These are phyloP conservation scores for Lasiodiplodia hormozganensis DNA, from an alignment of 2,329 filamentous ascomycete species.

Conservation along the genomic window DNA sequence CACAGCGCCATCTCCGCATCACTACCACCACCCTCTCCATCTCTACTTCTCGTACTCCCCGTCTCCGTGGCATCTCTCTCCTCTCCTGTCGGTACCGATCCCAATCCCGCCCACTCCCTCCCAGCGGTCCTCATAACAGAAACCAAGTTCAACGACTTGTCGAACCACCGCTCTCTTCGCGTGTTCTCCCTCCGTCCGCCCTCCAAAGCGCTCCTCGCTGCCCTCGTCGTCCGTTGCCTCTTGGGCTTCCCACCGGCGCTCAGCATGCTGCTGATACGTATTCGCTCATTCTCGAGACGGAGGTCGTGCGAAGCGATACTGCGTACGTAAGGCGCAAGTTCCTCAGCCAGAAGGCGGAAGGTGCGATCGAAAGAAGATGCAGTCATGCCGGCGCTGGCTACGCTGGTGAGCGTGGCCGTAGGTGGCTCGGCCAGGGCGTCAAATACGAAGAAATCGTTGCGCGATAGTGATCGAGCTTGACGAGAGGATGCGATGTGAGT, in stretches of 20 bases:
- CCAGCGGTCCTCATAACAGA: constrained; percentile 69
- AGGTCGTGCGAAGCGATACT: constrained; percentile 80
- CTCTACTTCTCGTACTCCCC: constrained; percentile 30
- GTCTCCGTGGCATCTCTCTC: constrained; percentile 30
- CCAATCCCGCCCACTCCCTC: constrained; percentile 47
- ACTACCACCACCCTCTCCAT: background rate
- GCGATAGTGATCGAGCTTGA: constrained; percentile 39
- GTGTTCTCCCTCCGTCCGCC: constrained; percentile 72
- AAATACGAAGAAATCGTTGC: constrained; percentile 57
- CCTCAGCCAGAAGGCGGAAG: constrained; percentile 69
- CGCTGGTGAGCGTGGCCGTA: constrained; percentile 38
- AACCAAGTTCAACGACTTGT: constrained; percentile 63
- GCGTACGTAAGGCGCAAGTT: constrained; percentile 90
- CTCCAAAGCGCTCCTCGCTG: constrained; percentile 78
- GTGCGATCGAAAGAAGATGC: constrained; percentile 80
- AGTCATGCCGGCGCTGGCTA: constrained; percentile 58
- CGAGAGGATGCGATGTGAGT: constrained; percentile 33
- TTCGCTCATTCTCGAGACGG: constrained; percentile 71
- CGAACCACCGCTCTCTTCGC: constrained; percentile 76
- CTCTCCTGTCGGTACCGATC: constrained; percentile 1
- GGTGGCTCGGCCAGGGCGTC: constrained; percentile 56
- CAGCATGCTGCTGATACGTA: constrained; percentile 67
- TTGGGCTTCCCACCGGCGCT: constrained; percentile 63
- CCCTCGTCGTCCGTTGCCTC: constrained; percentile 73
- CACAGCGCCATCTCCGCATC: background rate